These are phyloP conservation scores for Rickenella mellea DNA, from an alignment of 768 basidiomycete genomes.

Conservation along the genomic window DNA sequence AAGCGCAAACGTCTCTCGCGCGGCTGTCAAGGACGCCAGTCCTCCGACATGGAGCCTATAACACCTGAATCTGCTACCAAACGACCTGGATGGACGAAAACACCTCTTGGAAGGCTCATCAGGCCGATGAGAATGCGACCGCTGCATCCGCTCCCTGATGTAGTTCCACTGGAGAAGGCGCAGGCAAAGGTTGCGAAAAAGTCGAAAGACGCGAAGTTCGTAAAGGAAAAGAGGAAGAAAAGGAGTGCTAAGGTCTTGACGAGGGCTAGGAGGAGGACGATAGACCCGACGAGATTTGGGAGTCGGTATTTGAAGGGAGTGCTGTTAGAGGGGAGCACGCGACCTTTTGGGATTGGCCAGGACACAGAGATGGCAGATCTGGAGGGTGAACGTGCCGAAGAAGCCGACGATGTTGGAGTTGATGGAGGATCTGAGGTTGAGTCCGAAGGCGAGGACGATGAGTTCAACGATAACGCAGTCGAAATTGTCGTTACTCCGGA, in stretches of 20 bases:
- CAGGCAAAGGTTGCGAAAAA: background rate
- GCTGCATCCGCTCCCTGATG: conserved; percentile 40
- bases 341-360: background rate
- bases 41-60: conserved; percentile 55
- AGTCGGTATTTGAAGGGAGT: conserved; percentile 61
- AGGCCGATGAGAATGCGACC: conserved; percentile 67
- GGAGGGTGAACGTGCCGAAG: background rate
- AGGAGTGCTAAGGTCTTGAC: conserved; percentile 20
- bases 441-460: conserved; percentile 10
- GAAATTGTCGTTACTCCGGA: conserved; percentile 7
- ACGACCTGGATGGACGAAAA: conserved; percentile 60
- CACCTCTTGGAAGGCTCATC: conserved; percentile 54
- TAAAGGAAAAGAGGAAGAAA: conserved; percentile 6
- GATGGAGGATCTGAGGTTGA: too few relatives aligned
- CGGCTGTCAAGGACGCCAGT: conserved; percentile 31
- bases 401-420: background rate
- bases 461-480: conserved; percentile 2
- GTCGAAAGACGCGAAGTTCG: background rate
- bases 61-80: conserved; percentile 45
- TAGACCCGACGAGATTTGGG: conserved; percentile 67
- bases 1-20: conserved; percentile 7
- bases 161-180: background rate
- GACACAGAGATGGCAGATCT: background rate
- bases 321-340: conserved; percentile 39
- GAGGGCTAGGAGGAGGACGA: conserved; percentile 52